These are phyloP conservation scores for Penicillium occitanis DNA, from an alignment of 2,329 filamentous ascomycete species.

Conservation along the genomic window DNA sequence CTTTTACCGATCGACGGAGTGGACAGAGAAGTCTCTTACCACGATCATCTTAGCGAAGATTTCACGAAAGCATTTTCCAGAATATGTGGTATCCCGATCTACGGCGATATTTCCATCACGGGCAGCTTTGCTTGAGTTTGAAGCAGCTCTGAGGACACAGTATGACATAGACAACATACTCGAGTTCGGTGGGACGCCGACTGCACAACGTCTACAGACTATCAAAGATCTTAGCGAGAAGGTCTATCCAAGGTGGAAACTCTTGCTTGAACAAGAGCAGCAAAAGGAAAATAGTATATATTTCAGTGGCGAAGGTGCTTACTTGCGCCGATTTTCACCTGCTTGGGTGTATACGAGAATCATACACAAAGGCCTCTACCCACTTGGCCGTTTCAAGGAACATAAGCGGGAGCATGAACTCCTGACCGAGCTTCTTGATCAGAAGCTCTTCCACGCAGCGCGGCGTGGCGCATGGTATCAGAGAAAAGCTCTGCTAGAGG, in stretches of 20 bases:
- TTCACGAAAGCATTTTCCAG: conserved; percentile 79
- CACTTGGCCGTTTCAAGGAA: conserved; percentile 78
- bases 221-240: conserved; percentile 71
- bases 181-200: conserved; percentile 72
- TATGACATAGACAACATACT: conserved; percentile 77
- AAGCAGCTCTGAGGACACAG: conserved; percentile 79
- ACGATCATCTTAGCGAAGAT: conserved; percentile 93
- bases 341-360: conserved; percentile 93
- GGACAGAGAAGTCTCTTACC: conserved; percentile 95
- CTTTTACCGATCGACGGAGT: conserved; percentile 93
- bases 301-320: conserved; percentile 80
- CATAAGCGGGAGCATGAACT: conserved; percentile 74
- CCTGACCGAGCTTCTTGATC: conserved; percentile 71
- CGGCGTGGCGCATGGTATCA: conserved; percentile 93
- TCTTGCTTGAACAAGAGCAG: conserved; percentile 70
- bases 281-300: conserved; percentile 75
- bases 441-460: conserved; percentile 80
- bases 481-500: conserved; percentile 87
- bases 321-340: conserved; percentile 83
- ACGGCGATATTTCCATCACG: conserved; percentile 84
- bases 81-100: conserved; percentile 86
- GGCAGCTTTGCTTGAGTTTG: conserved; percentile 77
- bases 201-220: conserved; percentile 62
- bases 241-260: conserved; percentile 78
- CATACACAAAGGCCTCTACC: conserved; percentile 78